Base-by-base conservation (phyloP, 257 asterid genomes). In the Leptodermis oblonga region DNA sequence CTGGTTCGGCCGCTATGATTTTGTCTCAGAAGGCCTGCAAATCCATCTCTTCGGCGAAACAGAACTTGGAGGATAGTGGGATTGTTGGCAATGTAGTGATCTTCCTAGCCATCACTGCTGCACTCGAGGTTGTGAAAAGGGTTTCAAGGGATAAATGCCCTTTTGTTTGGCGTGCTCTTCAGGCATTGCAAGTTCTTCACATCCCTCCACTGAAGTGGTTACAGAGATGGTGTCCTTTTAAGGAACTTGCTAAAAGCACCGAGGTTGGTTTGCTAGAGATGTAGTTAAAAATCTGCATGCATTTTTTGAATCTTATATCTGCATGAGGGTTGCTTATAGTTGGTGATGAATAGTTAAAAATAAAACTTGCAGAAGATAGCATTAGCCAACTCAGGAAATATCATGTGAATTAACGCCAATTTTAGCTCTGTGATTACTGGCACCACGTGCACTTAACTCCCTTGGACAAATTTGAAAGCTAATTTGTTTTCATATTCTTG, bases 131-230 rank as follows among this genome's bases (percentile, higher is more conserved):
- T 62, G 77, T 82, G 62, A 70, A 84, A 59, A 82, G 84, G 78
- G 37, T 82, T 33, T 79, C 82, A 22, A 82, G 49, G 77, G 74
- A 80, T 51, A 82, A 68, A 36, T 82, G 82, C 62, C 82, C 86
- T 48, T 71, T 82, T 58, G 31, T 82, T 46, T 82, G 86, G 84
- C 74, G 76, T 9, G 75, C 78, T 58, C 78, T 82, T 67, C 86
- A 82, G 79, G 74, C 74, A 7, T 62, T 82, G 80, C 86, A 82
- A 70, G 62, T 53, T 67, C 60, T 82, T 22, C 77, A 76, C 59
- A 74, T 68, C 70, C 82, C 81, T 28, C 86, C 84, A 0, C 48
- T 79, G 54, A 79, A 79, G 65, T 79, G 86, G 86, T 26, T 82
- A 68, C 78, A 79, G 54, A 82, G 74, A 61, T 82, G 84, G 86